These are phyloP conservation scores for Gremmenia infestans DNA, from an alignment of 2,329 filamentous ascomycete species.

Conservation along the genomic window DNA sequence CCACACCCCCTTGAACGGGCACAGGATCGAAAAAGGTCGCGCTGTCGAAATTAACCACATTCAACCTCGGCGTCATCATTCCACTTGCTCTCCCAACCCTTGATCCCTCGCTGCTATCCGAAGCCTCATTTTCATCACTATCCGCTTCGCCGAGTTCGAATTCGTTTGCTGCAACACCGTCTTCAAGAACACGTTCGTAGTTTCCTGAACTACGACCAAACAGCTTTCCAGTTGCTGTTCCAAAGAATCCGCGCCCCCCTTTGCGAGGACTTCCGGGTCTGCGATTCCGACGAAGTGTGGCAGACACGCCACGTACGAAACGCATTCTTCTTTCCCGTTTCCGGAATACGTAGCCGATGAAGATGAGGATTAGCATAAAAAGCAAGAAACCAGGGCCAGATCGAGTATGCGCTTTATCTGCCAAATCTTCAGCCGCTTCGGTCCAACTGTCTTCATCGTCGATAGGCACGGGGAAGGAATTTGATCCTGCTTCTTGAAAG, in stretches of 20 bases:
- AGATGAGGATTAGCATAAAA: constrained; percentile 67
- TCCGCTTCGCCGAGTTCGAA: constrained; percentile 72
- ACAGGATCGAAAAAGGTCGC: constrained; percentile 24
- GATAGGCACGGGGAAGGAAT: constrained; percentile 27
- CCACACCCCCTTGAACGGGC: constrained; percentile 15
- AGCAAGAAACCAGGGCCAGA: constrained; percentile 70
- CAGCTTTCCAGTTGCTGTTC: constrained; percentile 54
- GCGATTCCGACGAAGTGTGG: constrained; percentile 39
- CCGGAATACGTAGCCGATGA: constrained; percentile 68
- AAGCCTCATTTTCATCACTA: constrained; percentile 51
- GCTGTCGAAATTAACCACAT: constrained; percentile 45
- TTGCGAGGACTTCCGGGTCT: constrained; percentile 44
- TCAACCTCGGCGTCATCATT: constrained; percentile 60
- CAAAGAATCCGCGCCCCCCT: constrained; percentile 42
- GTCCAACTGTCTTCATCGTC: constrained; percentile 55
- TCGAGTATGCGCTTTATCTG: constrained; percentile 60
- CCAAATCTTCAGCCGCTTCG: constrained; percentile 50
- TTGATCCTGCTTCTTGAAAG: constrained; percentile 77
- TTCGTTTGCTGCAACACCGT: constrained; percentile 61
- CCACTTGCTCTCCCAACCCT: constrained; percentile 58
- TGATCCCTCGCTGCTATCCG: constrained; percentile 56
- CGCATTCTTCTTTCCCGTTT: constrained; percentile 70
- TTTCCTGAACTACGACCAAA: constrained; percentile 53
- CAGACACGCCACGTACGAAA: constrained; percentile 50
- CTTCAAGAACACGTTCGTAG: constrained; percentile 84